Conservation (phyloP, 768 basidiomycete species). For the Daedalea quercina region DNA sequence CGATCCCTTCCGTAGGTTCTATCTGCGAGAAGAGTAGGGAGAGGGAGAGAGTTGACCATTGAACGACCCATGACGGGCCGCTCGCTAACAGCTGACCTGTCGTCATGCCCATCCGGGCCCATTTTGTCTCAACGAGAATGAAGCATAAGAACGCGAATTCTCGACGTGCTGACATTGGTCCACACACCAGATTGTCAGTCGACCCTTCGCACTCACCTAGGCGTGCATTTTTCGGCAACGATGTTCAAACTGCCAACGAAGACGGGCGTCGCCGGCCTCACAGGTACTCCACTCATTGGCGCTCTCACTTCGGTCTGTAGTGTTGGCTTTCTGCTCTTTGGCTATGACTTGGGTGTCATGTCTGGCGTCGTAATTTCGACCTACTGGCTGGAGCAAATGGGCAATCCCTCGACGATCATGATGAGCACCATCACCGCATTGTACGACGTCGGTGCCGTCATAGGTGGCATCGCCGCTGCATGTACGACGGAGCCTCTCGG, state of each 20-base stretch:
- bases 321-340: conserved; percentile 31
- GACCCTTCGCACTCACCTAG: no score
- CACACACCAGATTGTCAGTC: no score
- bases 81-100: no score
- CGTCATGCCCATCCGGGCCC: no score
- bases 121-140: no score
- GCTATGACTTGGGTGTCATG: conserved; percentile 36
- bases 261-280: neutral
- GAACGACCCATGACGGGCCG: no score
- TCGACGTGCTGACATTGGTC: no score
- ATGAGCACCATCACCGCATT: conserved; percentile 2
- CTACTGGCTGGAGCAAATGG: conserved; percentile 3
- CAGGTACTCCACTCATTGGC: neutral
- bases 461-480: conserved; percentile 1
- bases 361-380: conserved; percentile 27
- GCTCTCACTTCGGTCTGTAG: conserved; percentile 20
- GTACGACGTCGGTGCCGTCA: conserved; percentile 1
- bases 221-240: neutral
- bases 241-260: neutral
- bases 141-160: no score
- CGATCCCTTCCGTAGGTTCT: no score
- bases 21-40: no score
- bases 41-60: no score
- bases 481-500: neutral
- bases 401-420: conserved; percentile 2